These are phyloP conservation scores for Asterophora lycoperdoides DNA, from an alignment of 768 basidiomycete species.

Conservation along the genomic window DNA sequence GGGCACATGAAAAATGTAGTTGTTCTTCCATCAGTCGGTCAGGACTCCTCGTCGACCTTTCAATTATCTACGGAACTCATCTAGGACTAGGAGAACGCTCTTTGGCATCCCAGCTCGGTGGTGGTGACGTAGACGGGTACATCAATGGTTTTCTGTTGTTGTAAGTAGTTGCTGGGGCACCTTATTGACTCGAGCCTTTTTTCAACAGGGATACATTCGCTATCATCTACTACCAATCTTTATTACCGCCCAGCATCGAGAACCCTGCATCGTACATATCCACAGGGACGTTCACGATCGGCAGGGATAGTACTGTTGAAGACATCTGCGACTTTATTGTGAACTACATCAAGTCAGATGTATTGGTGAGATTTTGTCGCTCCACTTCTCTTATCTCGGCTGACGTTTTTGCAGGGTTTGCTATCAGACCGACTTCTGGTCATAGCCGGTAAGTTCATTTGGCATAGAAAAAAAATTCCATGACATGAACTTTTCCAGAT, in stretches of 20 bases:
- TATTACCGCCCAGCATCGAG: slow-evolving; percentile 51
- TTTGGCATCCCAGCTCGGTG: slow-evolving; percentile 63
- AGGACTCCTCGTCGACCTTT: slow-evolving; percentile 8
- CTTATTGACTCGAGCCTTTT: no score
- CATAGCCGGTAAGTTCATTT: slow-evolving; percentile 54
- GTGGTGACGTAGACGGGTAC: slow-evolving; percentile 83
- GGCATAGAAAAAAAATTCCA: not conserved
- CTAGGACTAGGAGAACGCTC: slow-evolving; percentile 48
- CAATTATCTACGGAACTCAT: not conserved
- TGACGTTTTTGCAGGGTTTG: slow-evolving; percentile 46
- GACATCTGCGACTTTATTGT: slow-evolving; percentile 80
- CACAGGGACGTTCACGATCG: slow-evolving; percentile 33
- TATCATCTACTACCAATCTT: slow-evolving; percentile 49
- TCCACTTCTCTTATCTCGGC: not conserved
- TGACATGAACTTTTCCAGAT: slow-evolving; percentile 36
- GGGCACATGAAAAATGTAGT: slow-evolving; percentile 63
- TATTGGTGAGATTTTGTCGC: slow-evolving; percentile 47
- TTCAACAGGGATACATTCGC: slow-evolving; percentile 56
- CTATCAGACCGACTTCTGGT: slow-evolving; percentile 63
- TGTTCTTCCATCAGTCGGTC: slow-evolving; percentile 63
- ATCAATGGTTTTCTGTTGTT: no score
- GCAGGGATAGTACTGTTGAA: slow-evolving; percentile 51
- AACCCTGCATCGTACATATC: slow-evolving; percentile 49
- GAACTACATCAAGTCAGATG: slow-evolving; percentile 80
- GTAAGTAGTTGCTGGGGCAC: not conserved